Conservation (phyloP, 495 filamentous ascomycete genomes). For the Echria macrotheca region DNA sequence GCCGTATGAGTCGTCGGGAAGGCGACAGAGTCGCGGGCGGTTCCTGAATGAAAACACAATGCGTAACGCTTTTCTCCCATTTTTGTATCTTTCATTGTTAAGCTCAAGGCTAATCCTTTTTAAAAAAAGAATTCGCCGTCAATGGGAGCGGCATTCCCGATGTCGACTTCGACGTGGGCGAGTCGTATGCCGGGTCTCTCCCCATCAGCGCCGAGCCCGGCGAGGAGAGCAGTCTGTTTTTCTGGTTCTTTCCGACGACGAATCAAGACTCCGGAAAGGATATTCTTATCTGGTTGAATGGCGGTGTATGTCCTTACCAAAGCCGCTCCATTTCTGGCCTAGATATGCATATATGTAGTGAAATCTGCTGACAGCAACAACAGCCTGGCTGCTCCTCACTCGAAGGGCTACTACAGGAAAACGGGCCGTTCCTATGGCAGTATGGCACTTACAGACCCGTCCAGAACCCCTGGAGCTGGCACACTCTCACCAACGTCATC, state of each 20-base stretch:
- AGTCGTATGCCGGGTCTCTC: conserved; percentile 67
- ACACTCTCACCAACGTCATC: conserved; percentile 70
- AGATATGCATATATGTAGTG: too few species aligned
- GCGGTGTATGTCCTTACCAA: conserved; percentile 47
- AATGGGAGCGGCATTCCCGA: conserved; percentile 65
- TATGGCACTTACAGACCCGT: conserved; percentile 59
- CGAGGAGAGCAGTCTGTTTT: conserved; percentile 57
- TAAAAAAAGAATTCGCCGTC: conserved; percentile 53
- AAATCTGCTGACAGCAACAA: conserved; percentile 6
- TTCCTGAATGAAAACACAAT: conserved; percentile 35
- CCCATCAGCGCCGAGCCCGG: conserved; percentile 52
- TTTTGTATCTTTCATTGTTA: too few species aligned
- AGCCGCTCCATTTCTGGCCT: too few species aligned
- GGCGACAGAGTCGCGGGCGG: too few species aligned
- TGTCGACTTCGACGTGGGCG: conserved; percentile 69
- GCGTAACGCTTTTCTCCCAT: too few species aligned
- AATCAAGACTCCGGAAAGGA: conserved; percentile 56
- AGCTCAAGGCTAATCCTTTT: background rate
- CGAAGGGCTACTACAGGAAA: conserved; percentile 66
- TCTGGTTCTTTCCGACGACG: conserved; percentile 69
- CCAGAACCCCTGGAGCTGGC: conserved; percentile 62
- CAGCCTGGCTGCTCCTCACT: conserved; percentile 63
- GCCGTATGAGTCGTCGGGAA: too few species aligned
- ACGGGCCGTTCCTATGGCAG: conserved; percentile 74
- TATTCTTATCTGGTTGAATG: conserved; percentile 70